Evolutionary conservation across 176 grass and related monocot genomes (phyloP), one percentile per base, ranked within the genome.

Genomic region (Triticum monococcum): DNA sequence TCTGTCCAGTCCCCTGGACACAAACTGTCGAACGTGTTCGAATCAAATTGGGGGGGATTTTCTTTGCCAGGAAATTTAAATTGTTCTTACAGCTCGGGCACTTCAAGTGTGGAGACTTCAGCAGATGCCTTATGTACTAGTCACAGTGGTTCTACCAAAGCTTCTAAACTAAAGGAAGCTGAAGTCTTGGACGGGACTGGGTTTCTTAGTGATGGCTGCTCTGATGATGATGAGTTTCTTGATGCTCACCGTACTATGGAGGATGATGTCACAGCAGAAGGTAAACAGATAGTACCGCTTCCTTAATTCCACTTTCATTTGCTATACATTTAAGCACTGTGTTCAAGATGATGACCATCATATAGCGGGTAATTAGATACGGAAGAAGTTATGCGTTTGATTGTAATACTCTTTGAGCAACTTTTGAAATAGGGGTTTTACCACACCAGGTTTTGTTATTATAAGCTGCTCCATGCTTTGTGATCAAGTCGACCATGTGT

Each of bases 221-320:
- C 89, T 89, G 89, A 90, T 89, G 85, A 57, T 81, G 91, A 97
- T 87, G 92, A 72, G 12, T 91, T 85, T 73, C 48, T 97, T 77
- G 70, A 90, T 82, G 71, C 85, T 82, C 87, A 91, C 77, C 70
- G 72, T 89, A 41, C 81, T 79, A 23, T 70, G 48, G 92, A 91
- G 75, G 84, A 80, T 54, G 80, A 91, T 77, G 63, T 67, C 64
- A 80, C 78, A 7, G 69, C 86, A 31, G 91, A 92, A 85, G 97
- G 97, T 99, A 96, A 86, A 60, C 14, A 57, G 37, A 25, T 79
- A 75, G 25, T 40, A 41, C 26, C 65, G 81, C 36, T 83, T 86
- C 72, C 9, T 77, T 54, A 17, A 54, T 54, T 68, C 83, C 68
- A 22, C 54, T 92, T 78, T 63, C 24, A 4, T 20, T 69, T 87